These are phyloP conservation scores for Penicillium sp. DNA, from an alignment of 2,329 filamentous ascomycete genomes.

Conservation along the genomic window DNA sequence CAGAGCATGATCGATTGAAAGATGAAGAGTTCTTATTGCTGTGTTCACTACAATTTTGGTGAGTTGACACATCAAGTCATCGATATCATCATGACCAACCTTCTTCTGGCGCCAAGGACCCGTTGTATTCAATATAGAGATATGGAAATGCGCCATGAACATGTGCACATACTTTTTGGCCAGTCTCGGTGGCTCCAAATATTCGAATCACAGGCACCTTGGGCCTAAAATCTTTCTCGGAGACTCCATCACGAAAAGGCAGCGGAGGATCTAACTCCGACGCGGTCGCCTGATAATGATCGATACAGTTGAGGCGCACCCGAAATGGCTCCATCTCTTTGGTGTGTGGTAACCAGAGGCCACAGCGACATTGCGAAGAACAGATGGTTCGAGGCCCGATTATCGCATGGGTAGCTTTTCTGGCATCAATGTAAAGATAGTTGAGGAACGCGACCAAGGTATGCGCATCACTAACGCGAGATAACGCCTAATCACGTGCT, in stretches of 20 bases:
- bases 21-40: slow-evolving; percentile 74
- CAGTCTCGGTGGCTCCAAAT: slow-evolving; percentile 90
- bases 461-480: slow-evolving; percentile 20
- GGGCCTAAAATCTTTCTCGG: slow-evolving; percentile 62
- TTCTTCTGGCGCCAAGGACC: slow-evolving; percentile 63
- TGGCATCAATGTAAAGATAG: not conserved
- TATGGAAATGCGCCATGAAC: slow-evolving; percentile 96
- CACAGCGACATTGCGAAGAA: slow-evolving; percentile 27
- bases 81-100: slow-evolving; percentile 51
- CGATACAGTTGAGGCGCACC: slow-evolving; percentile 90
- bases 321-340: slow-evolving; percentile 71
- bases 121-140: slow-evolving; percentile 83
- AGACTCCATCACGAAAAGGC: slow-evolving; percentile 61
- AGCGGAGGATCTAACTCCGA: slow-evolving; percentile 79
- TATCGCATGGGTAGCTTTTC: slow-evolving; percentile 3
- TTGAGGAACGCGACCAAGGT: slow-evolving; percentile 6
- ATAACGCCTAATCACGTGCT: slow-evolving; percentile 34
- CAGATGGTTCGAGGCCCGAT: not conserved
- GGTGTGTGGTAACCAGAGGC: slow-evolving; percentile 19
- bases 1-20: slow-evolving; percentile 87
- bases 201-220: slow-evolving; percentile 83
- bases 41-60: slow-evolving; percentile 57
- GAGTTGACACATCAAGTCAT: slow-evolving; percentile 11
- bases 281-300: slow-evolving; percentile 82
- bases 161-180: slow-evolving; percentile 94